Conservation (phyloP, 495 filamentous ascomycete species). For the Daldinia vernicosa region DNA sequence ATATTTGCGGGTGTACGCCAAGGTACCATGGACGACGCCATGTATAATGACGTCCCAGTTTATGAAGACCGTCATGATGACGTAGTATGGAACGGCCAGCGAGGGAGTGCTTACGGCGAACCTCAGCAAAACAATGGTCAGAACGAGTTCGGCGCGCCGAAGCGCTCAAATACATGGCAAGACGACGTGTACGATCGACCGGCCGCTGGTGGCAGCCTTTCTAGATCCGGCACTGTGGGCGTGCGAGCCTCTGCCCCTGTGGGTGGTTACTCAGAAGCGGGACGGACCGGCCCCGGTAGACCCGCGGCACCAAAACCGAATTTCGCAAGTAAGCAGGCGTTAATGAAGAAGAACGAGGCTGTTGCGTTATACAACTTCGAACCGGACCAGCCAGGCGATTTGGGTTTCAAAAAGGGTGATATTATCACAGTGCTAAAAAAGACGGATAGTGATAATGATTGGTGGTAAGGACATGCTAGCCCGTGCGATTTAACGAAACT, state of each 20-base stretch:
- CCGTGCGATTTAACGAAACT: not conserved
- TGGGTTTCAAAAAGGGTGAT: conserved; percentile 97
- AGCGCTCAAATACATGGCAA: conserved; percentile 82
- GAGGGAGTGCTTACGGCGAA: conserved; percentile 80
- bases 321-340: conserved; percentile 71
- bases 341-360: conserved; percentile 82
- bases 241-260: conserved; percentile 51
- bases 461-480: conserved; percentile 70
- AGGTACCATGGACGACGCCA: conserved; percentile 61
- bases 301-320: conserved; percentile 89
- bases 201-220: conserved; percentile 56
- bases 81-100: conserved; percentile 89
- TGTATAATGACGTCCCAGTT: conserved; percentile 95
- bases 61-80: conserved; percentile 90
- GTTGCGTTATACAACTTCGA: conserved; percentile 93
- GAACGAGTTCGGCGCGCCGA: conserved; percentile 72
- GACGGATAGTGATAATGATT: conserved; percentile 89
- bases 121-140: conserved; percentile 65
- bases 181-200: conserved; percentile 87
- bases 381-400: conserved; percentile 88
- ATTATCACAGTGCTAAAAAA: conserved; percentile 96
- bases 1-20: conserved; percentile 75
- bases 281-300: conserved; percentile 63
- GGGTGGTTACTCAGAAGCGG: conserved; percentile 40
- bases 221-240: conserved; percentile 52